A percentile compares a stretch with the other conserved stretches of the same genome.
Conservation (phyloP, 441 rosid genomes). For the Jatropha multifida region DNA sequence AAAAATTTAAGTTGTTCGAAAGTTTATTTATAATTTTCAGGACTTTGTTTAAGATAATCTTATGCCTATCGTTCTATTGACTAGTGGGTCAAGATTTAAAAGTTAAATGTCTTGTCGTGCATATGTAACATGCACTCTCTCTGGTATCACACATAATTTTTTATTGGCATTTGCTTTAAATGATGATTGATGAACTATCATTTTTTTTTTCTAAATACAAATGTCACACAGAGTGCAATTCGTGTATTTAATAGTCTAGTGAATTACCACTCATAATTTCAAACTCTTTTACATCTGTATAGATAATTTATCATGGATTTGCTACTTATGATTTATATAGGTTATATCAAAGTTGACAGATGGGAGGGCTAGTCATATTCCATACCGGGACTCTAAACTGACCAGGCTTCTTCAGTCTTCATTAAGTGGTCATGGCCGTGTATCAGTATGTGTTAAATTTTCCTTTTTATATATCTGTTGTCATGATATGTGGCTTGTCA, state of each 20-base stretch:
- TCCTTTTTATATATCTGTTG: conserved; percentile 24
- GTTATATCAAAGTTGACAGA: conserved; percentile 98
- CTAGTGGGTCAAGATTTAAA: not conserved
- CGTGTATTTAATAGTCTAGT: conserved; percentile 15
- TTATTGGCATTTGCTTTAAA: not conserved
- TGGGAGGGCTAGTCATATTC: conserved; percentile 93
- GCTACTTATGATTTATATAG: conserved; percentile 38
- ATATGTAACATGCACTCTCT: not conserved
- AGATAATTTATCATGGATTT: conserved; percentile 14
- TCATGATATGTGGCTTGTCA: not conserved
- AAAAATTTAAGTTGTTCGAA: not conserved
- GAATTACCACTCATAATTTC: not conserved
- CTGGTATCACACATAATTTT: not conserved
- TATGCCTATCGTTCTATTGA: not conserved
- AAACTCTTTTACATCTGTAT: not conserved
- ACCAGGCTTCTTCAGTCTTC: conserved; percentile 99
- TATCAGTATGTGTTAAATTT: conserved; percentile 72
- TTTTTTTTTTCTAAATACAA: not conserved
- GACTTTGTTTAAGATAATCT: not conserved
- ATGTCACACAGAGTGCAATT: not conserved
- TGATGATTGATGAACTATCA: not conserved
- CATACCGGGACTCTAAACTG: conserved; percentile 96
- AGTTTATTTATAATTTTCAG: not conserved
- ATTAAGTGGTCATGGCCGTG: conserved; percentile 96
- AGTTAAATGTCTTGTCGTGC: not conserved